phyloP scores from a whole-genome alignment of 345 rosid genomes.

The Excoecaria agallocha region DNA sequence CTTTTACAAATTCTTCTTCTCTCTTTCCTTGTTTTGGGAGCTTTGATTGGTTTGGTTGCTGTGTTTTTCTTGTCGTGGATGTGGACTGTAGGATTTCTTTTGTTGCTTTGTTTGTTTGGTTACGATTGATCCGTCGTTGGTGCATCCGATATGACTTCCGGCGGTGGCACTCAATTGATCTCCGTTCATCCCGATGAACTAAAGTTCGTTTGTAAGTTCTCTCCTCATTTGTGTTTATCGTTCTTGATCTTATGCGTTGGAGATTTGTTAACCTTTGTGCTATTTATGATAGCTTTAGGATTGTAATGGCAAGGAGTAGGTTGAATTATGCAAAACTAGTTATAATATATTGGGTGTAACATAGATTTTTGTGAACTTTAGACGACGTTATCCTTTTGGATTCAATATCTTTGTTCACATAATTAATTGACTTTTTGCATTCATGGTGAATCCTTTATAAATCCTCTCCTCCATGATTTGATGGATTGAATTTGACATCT shows the following conservation, averaged over 20 bases:
- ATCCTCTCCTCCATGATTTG: not conserved
- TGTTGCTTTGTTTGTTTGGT: not conserved
- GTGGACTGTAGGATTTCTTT: not conserved
- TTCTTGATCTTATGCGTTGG: not conserved
- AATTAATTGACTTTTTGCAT: not conserved
- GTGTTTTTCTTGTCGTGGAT: not conserved
- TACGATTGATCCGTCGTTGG: constrained; percentile 1
- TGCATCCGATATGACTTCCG: constrained; percentile 49
- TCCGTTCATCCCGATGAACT: constrained; percentile 94
- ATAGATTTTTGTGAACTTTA: not conserved
- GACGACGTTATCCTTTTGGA: not conserved
- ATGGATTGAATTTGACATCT: not conserved
- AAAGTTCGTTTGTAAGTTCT: constrained; percentile 64
- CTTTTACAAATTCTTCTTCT: not conserved
- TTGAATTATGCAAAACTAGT: not conserved
- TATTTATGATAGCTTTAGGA: not conserved
- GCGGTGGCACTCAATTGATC: constrained; percentile 63
- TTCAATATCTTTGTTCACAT: not conserved
- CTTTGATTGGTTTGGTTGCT: not conserved
- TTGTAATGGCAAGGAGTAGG: not conserved
- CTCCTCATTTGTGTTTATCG: not conserved
- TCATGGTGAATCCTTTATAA: not conserved
- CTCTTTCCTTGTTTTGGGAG: not conserved
- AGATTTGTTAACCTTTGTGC: not conserved
- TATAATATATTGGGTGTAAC: not conserved